Percentiles rank a stretch among this genome's conserved stretches.
Conservation (phyloP, 345 rosid genomes). For the Populus ilicifolia region DNA sequence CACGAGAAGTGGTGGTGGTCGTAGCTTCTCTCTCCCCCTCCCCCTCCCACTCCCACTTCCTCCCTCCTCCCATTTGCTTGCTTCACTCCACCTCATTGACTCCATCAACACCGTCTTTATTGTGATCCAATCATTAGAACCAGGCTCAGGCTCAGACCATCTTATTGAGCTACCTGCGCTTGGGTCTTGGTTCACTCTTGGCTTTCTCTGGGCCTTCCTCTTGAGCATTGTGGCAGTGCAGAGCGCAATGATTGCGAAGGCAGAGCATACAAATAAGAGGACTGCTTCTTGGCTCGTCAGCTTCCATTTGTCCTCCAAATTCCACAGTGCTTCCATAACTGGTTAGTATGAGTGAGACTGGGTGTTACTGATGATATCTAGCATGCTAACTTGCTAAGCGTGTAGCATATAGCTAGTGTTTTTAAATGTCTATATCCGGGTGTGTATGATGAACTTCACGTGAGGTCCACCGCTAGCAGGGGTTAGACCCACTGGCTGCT, state of each 20-base stretch:
- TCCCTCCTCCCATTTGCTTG: constrained; percentile 48
- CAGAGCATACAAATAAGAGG: constrained; percentile 43
- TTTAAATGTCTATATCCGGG: background rate
- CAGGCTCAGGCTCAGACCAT: background rate
- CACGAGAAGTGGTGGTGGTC: constrained; percentile 18
- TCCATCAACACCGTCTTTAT: constrained; percentile 47
- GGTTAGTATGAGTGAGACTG: background rate
- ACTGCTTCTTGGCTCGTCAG: constrained; percentile 51
- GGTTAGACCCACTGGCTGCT: background rate
- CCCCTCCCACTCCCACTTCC: background rate
- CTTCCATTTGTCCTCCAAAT: constrained; percentile 57
- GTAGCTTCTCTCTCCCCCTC: constrained; percentile 9
- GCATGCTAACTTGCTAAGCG: background rate
- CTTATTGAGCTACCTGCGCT: background rate
- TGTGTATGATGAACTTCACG: constrained; percentile 37
- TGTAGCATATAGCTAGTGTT: background rate
- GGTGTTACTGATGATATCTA: background rate
- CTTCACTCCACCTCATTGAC: constrained; percentile 71
- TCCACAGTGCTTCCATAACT: constrained; percentile 70
- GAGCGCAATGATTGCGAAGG: constrained; percentile 40
- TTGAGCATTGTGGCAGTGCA: constrained; percentile 37
- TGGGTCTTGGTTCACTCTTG: constrained; percentile 8
- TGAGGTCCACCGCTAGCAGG: constrained; percentile 46
- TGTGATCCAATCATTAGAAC: constrained; percentile 30
- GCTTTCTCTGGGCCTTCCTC: constrained; percentile 38